Conservation (phyloP, 495 filamentous ascomycete species). For the Neurospora sp. region DNA sequence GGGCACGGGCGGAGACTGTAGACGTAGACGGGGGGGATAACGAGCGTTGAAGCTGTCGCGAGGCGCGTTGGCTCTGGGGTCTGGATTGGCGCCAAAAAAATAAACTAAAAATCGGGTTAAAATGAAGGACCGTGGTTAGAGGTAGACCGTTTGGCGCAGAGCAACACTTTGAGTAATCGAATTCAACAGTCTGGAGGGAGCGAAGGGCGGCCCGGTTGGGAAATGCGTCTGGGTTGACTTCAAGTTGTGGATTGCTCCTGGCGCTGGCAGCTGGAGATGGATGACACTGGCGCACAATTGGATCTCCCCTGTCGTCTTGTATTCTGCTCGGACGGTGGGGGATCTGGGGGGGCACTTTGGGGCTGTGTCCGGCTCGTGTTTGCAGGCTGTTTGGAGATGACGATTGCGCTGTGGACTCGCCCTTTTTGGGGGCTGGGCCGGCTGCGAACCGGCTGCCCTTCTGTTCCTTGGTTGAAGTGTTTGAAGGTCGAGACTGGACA, state of each 20-base stretch:
- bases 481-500: not conserved
- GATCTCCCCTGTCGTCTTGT: not conserved
- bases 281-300: not conserved
- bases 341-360: not conserved
- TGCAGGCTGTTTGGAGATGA: not conserved
- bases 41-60: not conserved
- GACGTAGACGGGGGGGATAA: not conserved
- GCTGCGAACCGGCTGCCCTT: not conserved
- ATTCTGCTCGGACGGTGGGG: not conserved
- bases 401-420: not conserved
- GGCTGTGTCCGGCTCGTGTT: not conserved
- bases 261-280: not conserved
- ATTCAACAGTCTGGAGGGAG: not conserved
- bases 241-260: not conserved
- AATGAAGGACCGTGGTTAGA: not conserved
- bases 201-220: not conserved
- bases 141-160: not conserved
- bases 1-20: slow-evolving; percentile 2
- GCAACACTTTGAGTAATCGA: not conserved
- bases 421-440: not conserved
- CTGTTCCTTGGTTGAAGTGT: not conserved
- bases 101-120: not conserved
- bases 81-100: not conserved
- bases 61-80: not conserved
- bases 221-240: not conserved